Evolutionary conservation across 2,329 filamentous ascomycete genomes (phyloP).

Genomic region (Neoscytalidium dimidiatum): DNA sequence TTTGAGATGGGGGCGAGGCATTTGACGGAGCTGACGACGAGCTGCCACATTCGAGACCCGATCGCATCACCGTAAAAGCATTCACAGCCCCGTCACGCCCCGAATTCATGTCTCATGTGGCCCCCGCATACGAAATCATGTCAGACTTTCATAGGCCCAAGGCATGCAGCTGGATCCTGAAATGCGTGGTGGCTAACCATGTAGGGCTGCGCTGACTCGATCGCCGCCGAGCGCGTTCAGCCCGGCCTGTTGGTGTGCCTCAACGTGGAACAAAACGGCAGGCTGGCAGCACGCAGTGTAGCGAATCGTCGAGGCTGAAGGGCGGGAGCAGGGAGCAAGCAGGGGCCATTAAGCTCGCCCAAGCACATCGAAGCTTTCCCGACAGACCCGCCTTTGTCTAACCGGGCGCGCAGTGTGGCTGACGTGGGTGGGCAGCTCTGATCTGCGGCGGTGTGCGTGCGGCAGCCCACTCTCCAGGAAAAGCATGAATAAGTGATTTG

Average conservation of each 20-base stretch:
- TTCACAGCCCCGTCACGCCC: not conserved
- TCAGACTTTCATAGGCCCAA: not conserved
- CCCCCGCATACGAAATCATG: not conserved
- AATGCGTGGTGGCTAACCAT: not conserved
- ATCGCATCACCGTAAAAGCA: not conserved
- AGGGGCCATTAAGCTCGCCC: constrained; percentile 7
- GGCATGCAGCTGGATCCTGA: not conserved
- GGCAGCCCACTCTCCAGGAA: not conserved
- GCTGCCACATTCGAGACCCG: not conserved
- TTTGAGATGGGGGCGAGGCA: not conserved
- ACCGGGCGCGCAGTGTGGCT: constrained; percentile 12
- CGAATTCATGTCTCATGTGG: not conserved
- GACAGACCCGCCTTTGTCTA: not conserved
- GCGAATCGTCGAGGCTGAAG: not conserved
- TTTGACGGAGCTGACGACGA: not conserved
- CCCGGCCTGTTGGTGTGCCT: not conserved
- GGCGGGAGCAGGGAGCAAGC: not conserved
- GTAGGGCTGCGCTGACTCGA: constrained; percentile 1
- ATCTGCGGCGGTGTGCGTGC: constrained; percentile 12
- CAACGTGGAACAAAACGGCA: not conserved
- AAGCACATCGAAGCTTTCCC: constrained; percentile 15
- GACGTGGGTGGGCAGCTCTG: constrained; percentile 11
- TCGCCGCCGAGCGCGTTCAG: not conserved
- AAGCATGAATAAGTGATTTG: constrained; percentile 14
- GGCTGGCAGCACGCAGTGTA: not conserved